A percentile compares a stretch with the other conserved stretches of the same genome.
These are phyloP conservation scores for Hsuehochloa calcarea DNA, from an alignment of 176 grass and related monocot genomes.

Conservation along the genomic window DNA sequence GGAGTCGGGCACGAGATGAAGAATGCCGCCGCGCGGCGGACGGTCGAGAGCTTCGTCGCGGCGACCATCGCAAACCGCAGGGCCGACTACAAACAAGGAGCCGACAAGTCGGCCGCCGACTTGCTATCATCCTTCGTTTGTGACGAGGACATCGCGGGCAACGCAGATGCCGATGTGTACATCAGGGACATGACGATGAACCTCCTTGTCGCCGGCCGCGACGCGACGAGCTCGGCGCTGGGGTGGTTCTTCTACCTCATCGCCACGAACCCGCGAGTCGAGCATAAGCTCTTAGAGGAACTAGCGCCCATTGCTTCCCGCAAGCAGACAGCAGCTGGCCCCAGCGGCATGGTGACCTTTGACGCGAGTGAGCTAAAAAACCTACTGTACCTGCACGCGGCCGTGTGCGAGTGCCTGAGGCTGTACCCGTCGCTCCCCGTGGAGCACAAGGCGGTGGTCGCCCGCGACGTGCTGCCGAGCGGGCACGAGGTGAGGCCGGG, in stretches of 20 bases:
- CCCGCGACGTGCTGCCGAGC: conserved; percentile 46
- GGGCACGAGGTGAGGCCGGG: conserved; percentile 10
- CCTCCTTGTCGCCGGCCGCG: conserved; percentile 61
- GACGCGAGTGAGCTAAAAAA: conserved; percentile 16
- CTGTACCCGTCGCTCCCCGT: conserved; percentile 39
- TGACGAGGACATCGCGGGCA: not conserved
- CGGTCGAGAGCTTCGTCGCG: conserved; percentile 49
- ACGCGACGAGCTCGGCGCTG: conserved; percentile 49
- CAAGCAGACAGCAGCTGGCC: not conserved
- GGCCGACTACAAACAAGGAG: not conserved
- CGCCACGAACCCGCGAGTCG: conserved; percentile 36
- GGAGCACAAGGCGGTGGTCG: conserved; percentile 32
- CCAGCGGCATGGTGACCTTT: conserved; percentile 3
- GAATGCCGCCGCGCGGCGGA: conserved; percentile 31
- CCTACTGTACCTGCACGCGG: conserved; percentile 47
- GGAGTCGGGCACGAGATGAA: conserved; percentile 41
- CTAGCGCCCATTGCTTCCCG: conserved; percentile 23
- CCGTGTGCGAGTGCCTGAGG: conserved; percentile 47
- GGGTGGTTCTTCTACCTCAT: conserved; percentile 69
- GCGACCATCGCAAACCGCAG: conserved; percentile 31
- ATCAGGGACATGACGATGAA: conserved; percentile 57
- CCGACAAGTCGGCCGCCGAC: conserved; percentile 34
- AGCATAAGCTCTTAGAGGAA: conserved; percentile 51
- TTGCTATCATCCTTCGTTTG: conserved; percentile 54
- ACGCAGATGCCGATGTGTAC: conserved; percentile 13